Conservation (phyloP, 768 basidiomycete genomes). For the Kwoniella pini region DNA sequence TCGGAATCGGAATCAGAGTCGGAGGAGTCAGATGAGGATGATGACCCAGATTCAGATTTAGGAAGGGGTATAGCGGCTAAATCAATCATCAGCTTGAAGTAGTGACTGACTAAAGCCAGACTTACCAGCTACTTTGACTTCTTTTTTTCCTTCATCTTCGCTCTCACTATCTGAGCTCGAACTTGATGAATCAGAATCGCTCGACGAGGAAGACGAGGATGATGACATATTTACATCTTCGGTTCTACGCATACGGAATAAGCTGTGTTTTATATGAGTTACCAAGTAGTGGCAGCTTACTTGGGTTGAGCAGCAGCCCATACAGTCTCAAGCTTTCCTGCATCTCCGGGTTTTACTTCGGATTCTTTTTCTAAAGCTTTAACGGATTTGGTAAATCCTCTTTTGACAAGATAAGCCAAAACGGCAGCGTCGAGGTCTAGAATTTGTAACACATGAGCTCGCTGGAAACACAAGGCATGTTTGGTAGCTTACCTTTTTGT, state of each 20-base stretch:
- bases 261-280: constrained; percentile 5
- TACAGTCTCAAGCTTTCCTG: constrained; percentile 27
- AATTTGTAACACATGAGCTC: neutral
- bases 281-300: neutral
- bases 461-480: too few species aligned
- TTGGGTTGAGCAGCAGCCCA: constrained; percentile 17
- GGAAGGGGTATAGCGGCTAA: constrained; percentile 20
- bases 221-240: constrained; percentile 34
- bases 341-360: constrained; percentile 15
- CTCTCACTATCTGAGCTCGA: constrained; percentile 5
- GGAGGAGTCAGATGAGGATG: too few species aligned
- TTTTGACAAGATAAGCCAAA: constrained; percentile 44
- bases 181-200: constrained; percentile 13
- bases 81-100: neutral
- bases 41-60: constrained; percentile 25
- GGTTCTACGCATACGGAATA: constrained; percentile 7
- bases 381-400: constrained; percentile 44
- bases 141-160: constrained; percentile 15
- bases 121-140: constrained; percentile 17
- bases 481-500: constrained; percentile 21
- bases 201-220: neutral
- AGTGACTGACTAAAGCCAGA: neutral
- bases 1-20: constrained; percentile 29
- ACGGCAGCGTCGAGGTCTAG: constrained; percentile 51
- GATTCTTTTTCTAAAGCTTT: constrained; percentile 51